phyloP scores from a whole-genome alignment of 1,284 basidiomycete genomes.

The Leccinum colubrinum region DNA sequence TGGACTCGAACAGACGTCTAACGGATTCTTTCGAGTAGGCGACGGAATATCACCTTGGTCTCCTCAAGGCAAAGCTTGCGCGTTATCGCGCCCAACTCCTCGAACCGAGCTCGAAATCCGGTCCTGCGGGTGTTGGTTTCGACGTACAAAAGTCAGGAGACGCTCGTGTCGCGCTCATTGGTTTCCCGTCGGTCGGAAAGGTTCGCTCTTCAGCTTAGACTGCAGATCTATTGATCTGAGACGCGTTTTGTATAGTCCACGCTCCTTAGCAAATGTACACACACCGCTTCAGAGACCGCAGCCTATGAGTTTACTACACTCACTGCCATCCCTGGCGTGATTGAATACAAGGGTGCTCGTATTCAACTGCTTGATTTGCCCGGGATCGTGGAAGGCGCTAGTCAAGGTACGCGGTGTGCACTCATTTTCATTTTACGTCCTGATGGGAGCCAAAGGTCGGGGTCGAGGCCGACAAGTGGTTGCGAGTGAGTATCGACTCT shows the following conservation, averaged over 20 bases:
- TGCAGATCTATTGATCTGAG: conserved; percentile 5
- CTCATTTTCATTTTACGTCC: neutral
- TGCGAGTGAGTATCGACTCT: conserved; percentile 49
- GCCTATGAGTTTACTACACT: conserved; percentile 97
- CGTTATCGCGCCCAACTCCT: conserved; percentile 89
- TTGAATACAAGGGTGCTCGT: conserved; percentile 90
- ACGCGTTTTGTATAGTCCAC: conserved; percentile 65
- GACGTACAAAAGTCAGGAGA: conserved; percentile 95
- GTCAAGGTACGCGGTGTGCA: conserved; percentile 53
- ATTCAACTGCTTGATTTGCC: conserved; percentile 96
- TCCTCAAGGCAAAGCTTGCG: conserved; percentile 89
- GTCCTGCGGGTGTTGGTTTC: conserved; percentile 84
- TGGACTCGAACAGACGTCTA: conserved; percentile 10
- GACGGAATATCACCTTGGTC: conserved; percentile 88
- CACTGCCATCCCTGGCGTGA: conserved; percentile 92
- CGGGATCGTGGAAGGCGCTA: conserved; percentile 97
- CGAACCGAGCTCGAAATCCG: conserved; percentile 81
- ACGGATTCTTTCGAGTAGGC: conserved; percentile 54
- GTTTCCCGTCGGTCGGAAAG: conserved; percentile 94
- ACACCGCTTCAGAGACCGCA: conserved; percentile 86
- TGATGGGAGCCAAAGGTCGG: conserved; percentile 50
- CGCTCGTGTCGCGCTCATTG: conserved; percentile 91
- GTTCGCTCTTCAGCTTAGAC: conserved; percentile 32
- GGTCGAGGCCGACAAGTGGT: conserved; percentile 97
- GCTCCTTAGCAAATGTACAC: conserved; percentile 87